Conservation (phyloP, 2,329 filamentous ascomycete genomes). For the Aureobasidium melanogenum region DNA sequence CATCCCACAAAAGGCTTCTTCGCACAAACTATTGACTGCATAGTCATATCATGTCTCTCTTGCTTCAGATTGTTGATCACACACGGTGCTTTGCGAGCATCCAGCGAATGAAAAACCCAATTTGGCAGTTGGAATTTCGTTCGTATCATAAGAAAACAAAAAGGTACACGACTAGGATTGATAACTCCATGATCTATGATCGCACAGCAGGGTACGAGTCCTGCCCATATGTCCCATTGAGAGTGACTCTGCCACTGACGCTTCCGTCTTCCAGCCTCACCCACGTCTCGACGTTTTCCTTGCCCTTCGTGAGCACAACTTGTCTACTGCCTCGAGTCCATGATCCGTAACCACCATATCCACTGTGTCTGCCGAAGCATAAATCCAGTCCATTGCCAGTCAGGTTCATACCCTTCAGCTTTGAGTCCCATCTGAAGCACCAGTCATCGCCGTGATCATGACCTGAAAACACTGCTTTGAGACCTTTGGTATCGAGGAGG, state of each 20-base stretch:
- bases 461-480: constrained; percentile 53
- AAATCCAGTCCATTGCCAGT: constrained; percentile 24
- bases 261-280: constrained; percentile 24
- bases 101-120: constrained; percentile 7
- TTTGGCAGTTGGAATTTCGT: neutral
- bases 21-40: constrained; percentile 26
- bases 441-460: constrained; percentile 50
- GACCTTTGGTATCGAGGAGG: constrained; percentile 43
- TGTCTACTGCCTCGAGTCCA: constrained; percentile 25
- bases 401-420: constrained; percentile 21
- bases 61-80: neutral
- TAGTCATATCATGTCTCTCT: constrained; percentile 31
- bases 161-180: neutral
- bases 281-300: constrained; percentile 22
- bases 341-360: constrained; percentile 23
- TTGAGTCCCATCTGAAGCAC: constrained; percentile 25
- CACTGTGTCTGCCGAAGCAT: constrained; percentile 23
- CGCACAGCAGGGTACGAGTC: constrained; percentile 21
- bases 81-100: constrained; percentile 8
- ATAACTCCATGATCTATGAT: neutral
- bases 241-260: constrained; percentile 20
- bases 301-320: constrained; percentile 17
- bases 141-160: too few relatives aligned
- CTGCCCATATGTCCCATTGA: constrained; percentile 24
- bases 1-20: constrained; percentile 12